Evolutionary conservation across 2,329 filamentous ascomycete species (phyloP).

Genomic region (Cladophialophora chaetospira): DNA sequence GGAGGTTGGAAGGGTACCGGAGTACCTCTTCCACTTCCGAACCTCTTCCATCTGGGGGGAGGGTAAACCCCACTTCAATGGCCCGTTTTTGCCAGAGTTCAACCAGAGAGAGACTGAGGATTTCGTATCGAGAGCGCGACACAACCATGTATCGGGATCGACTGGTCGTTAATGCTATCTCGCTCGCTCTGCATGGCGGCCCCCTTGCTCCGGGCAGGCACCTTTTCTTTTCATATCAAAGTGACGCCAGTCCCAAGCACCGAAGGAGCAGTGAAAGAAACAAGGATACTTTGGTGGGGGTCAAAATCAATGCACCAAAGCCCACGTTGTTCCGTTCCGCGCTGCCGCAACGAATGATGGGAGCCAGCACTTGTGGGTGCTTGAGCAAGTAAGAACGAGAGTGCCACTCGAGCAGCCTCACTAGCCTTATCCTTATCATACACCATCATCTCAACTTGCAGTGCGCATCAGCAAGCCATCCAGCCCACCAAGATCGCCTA

Average conservation of each 20-base stretch:
- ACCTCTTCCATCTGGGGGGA: conserved; percentile 1
- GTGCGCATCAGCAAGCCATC: conserved; percentile 8
- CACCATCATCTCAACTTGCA: conserved; percentile 9
- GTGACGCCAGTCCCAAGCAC: too few species aligned
- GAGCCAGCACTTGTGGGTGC: too few species aligned
- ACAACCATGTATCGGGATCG: background rate
- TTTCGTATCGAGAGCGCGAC: background rate
- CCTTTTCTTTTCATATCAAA: background rate
- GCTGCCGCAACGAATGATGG: conserved; percentile 13
- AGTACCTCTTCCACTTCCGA: background rate
- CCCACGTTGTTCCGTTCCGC: conserved; percentile 32
- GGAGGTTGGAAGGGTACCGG: background rate
- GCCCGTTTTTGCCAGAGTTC: background rate
- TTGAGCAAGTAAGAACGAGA: background rate
- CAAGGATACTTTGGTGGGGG: conserved; percentile 9
- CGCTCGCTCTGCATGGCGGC: background rate
- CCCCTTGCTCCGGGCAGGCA: background rate
- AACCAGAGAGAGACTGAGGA: background rate
- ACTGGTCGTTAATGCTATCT: conserved; percentile 1
- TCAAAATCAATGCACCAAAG: conserved; percentile 1
- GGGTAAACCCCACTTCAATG: conserved; percentile 9
- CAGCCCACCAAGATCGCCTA: conserved; percentile 13
- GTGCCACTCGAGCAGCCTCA: conserved; percentile 13
- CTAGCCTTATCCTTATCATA: conserved; percentile 25
- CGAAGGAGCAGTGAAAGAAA: background rate